Conservation (phyloP, 768 basidiomycete genomes). For the Termitomyces sp. region DNA sequence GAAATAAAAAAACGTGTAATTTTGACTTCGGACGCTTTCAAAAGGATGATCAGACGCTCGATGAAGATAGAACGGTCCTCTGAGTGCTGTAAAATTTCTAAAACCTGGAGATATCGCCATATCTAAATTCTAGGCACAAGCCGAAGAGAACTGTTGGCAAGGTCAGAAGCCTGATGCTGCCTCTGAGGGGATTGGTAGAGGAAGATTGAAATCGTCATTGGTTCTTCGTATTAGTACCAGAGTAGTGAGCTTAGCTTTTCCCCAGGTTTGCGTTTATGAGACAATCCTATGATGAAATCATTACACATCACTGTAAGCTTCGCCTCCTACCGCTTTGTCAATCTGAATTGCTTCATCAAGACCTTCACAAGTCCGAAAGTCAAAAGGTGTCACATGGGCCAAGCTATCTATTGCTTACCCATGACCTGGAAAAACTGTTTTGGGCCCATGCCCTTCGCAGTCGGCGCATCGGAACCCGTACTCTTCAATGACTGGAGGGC, state of each 20-base stretch:
- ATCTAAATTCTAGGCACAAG: not conserved
- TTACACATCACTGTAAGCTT: constrained; percentile 7
- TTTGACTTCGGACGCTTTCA: too few relatives aligned
- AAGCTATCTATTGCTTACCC: constrained; percentile 21
- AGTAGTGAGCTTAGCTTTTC: not conserved
- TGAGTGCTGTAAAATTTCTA: not conserved
- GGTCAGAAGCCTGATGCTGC: not conserved
- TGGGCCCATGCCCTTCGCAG: constrained; percentile 40
- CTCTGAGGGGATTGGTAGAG: not conserved
- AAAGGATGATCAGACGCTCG: too few relatives aligned
- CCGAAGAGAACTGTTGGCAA: not conserved
- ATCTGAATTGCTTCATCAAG: constrained; percentile 20
- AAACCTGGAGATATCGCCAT: not conserved
- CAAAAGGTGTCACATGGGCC: not conserved
- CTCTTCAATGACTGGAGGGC: constrained; percentile 43
- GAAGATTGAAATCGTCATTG: not conserved
- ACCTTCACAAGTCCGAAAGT: constrained; percentile 5
- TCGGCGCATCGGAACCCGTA: constrained; percentile 39
- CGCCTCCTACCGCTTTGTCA: constrained; percentile 11
- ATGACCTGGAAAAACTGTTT: constrained; percentile 46
- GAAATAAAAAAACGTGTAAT: too few relatives aligned
- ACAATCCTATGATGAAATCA: not conserved
- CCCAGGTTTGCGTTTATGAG: not conserved
- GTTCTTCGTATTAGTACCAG: not conserved
- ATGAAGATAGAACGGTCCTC: not conserved